These are phyloP conservation scores for Paraphoma chrysanthemicola DNA, from an alignment of 2,329 filamentous ascomycete genomes.

Conservation along the genomic window DNA sequence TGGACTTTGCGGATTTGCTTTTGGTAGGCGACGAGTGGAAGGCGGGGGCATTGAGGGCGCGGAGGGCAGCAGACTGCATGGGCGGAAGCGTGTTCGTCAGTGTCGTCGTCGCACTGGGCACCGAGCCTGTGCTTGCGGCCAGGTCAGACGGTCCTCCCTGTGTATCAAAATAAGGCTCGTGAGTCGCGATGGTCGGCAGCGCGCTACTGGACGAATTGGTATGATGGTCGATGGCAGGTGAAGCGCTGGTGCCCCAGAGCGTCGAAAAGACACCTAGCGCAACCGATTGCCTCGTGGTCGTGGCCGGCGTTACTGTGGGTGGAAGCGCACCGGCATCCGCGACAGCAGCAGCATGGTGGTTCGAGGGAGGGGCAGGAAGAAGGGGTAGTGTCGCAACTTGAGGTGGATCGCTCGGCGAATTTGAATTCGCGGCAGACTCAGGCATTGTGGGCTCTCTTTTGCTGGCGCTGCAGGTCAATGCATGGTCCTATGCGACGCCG, in stretches of 20 bases:
- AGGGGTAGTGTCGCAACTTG: constrained; percentile 28
- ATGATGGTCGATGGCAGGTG: constrained; percentile 20
- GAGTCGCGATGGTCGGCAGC: constrained; percentile 35
- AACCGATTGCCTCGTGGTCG: constrained; percentile 44
- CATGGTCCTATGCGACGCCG: constrained; percentile 42
- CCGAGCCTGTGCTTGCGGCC: constrained; percentile 39
- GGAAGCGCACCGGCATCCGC: constrained; percentile 34
- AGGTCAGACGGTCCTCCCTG: constrained; percentile 39
- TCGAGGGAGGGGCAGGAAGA: constrained; percentile 22
- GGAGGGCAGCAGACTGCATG: constrained; percentile 46
- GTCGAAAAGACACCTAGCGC: constrained; percentile 41
- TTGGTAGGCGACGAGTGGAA: constrained; percentile 42
- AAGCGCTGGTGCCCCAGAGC: constrained; percentile 35
- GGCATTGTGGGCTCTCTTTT: constrained; percentile 42
- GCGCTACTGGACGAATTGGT: constrained; percentile 18
- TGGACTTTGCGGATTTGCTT: constrained; percentile 46
- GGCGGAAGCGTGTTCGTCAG: constrained; percentile 46
- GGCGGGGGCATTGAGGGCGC: constrained; percentile 48
- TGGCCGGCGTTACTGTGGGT: constrained; percentile 43
- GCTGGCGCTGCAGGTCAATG: constrained; percentile 47
- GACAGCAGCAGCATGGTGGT: constrained; percentile 24
- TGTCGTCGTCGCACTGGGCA: constrained; percentile 46
- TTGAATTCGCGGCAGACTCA: constrained; percentile 33
- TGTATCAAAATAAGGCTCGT: constrained; percentile 37
- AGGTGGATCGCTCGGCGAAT: constrained; percentile 29